Evolutionary conservation across 2,329 filamentous ascomycete genomes (phyloP), one percentile per base, ranked within the genome.

Genomic region (Talaromyces sp.): DNA sequence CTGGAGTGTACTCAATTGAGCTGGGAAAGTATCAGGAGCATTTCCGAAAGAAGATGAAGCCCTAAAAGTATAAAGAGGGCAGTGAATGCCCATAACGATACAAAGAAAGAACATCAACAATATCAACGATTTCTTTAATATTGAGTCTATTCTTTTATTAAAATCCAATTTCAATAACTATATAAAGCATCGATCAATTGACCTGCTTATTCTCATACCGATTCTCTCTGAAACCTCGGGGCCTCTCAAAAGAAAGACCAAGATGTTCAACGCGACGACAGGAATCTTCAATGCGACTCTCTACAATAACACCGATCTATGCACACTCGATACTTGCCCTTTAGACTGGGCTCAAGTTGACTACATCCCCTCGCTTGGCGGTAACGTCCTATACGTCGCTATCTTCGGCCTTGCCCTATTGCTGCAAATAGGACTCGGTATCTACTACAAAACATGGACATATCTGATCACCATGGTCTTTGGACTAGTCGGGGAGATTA

Each of bases 391-490:
- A 48, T 83, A 84, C 64, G 61, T 80, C 2, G 77, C 69, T 36
- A 62, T 86, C 37, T 87, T 84, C 65, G 68, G 64, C 48, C 33
- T 80, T 39, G 63, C 77, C 5, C 13, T 83, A 43, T 66, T 71
- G 31, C 75, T 75, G 63, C 62, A 81, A 25, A 60, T 67, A 39
- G 72, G 72, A 41, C 78, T 77, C 61, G 74, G 70, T 33, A 55
- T 77, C 51, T 78, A 73, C 9, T 78, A 79, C 55, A 75, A 73
- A 53, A 81, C 78, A 10, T 77, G 76, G 58, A 74, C 73, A 51
- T 86, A 84, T 70, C 74, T 75, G 55, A 62, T 80, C n/a, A 78
- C 80, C 45, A 80, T 88, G 73, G 57, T 75, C 1, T 69, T 80
- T 0, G 85, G 85, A 6, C 74, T 82, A 17, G 51, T 79, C 40